Conservation (phyloP, 129 eudicot genomes). For the Chrysanthemum seticuspe region DNA sequence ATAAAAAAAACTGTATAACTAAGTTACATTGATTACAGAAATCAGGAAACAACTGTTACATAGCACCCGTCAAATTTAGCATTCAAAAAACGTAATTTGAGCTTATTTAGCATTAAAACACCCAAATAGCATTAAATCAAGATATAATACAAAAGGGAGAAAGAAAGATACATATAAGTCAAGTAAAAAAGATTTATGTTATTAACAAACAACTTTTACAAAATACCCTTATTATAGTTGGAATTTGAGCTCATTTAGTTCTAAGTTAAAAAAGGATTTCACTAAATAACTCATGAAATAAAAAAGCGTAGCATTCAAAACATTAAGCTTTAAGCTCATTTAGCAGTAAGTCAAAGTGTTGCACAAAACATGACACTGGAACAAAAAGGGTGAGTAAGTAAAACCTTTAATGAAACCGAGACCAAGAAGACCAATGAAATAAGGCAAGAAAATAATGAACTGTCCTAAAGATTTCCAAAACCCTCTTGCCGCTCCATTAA, state of each 20-base stretch:
- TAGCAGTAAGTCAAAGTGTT: too few relatives aligned
- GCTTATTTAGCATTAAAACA: constrained; percentile 1
- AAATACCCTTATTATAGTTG: too few relatives aligned
- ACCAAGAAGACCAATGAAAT: constrained; percentile 75
- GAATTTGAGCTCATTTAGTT: too few relatives aligned
- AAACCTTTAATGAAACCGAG: constrained; percentile 88
- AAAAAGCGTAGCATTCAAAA: too few relatives aligned
- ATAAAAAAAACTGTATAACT: constrained; percentile 16
- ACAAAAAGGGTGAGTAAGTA: too few relatives aligned
- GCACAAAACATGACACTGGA: too few relatives aligned
- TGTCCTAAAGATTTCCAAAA: constrained; percentile 58
- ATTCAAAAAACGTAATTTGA: constrained; percentile 8
- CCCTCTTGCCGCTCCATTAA: constrained; percentile 76
- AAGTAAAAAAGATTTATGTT: too few relatives aligned
- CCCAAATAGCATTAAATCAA: constrained; percentile 7
- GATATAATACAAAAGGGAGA: not conserved
- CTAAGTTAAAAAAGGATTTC: not conserved
- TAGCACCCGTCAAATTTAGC: constrained; percentile 3
- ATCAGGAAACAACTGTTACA: constrained; percentile 13
- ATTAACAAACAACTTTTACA: too few relatives aligned
- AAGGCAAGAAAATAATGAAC: constrained; percentile 82
- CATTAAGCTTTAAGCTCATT: too few relatives aligned
- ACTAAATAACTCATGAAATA: too few relatives aligned
- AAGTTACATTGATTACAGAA: constrained; percentile 28
- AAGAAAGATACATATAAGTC: not conserved